Evolutionary conservation across 1,284 basidiomycete species (phyloP).

Genomic region (Cryptococcus hybrid): DNA sequence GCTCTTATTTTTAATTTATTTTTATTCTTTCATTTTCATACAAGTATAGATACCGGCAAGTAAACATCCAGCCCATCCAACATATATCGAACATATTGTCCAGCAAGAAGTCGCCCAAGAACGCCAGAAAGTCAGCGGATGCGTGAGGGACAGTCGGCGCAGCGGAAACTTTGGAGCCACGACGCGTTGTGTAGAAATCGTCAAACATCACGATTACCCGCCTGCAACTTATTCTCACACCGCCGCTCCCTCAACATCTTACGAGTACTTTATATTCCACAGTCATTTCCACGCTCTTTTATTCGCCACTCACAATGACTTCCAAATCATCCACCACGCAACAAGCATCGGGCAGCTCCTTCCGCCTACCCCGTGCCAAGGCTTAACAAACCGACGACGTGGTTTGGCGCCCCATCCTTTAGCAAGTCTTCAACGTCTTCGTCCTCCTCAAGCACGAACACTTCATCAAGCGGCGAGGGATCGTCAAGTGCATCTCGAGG

Average conservation of each 20-base stretch:
- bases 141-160: too few species aligned
- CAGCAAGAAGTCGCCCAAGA: too few species aligned
- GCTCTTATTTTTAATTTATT: neutral
- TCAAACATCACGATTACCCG: neutral
- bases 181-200: neutral
- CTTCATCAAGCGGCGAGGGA: slow-evolving; percentile 1
- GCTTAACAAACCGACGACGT: slow-evolving; percentile 26
- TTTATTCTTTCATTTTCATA: neutral
- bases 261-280: too few species aligned
- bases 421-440: slow-evolving; percentile 13
- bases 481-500: slow-evolving; percentile 1
- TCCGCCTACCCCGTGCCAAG: slow-evolving; percentile 17
- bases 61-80: too few species aligned
- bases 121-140: too few species aligned
- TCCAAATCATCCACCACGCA: slow-evolving; percentile 5
- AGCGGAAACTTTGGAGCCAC: neutral
- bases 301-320: neutral
- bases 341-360: slow-evolving; percentile 5
- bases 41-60: neutral
- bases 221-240: neutral
- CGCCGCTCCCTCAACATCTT: too few species aligned
- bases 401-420: slow-evolving; percentile 19
- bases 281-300: too few species aligned
- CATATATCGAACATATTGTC: too few species aligned
- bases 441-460: slow-evolving; percentile 12